Conservation (phyloP, 1,284 basidiomycete genomes). For the Ceratobasidium sp. region DNA sequence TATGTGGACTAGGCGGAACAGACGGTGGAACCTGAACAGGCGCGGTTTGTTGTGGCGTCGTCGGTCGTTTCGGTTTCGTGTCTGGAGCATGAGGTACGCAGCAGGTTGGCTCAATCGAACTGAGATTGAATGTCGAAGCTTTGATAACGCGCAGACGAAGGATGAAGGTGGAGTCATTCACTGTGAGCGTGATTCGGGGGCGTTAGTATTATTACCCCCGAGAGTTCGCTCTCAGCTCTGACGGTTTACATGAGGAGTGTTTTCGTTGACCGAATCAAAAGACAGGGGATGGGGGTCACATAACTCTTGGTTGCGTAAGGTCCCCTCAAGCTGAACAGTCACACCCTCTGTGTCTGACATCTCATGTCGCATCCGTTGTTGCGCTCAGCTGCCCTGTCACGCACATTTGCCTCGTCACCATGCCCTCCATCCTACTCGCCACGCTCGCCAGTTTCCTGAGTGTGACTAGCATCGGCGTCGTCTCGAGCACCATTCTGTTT, state of each 20-base stretch:
- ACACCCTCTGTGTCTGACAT: neutral
- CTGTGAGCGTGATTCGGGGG: neutral
- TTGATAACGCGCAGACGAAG: no score
- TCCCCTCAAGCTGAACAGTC: neutral
- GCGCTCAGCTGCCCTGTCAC: neutral
- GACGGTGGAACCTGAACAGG: neutral
- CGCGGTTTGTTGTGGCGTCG: constrained; percentile 17
- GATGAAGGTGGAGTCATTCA: no score
- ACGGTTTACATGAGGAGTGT: neutral
- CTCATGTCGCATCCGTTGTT: neutral
- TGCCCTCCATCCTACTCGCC: neutral
- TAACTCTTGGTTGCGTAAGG: neutral
- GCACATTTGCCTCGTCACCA: neutral
- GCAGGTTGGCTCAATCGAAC: no score
- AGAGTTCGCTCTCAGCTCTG: no score
- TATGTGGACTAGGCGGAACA: no score
- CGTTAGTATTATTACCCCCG: neutral
- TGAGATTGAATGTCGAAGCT: no score
- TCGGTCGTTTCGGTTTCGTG: no score
- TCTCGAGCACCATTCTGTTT: neutral
- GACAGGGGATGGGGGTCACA: neutral
- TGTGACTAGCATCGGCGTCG: no score
- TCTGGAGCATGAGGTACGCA: no score
- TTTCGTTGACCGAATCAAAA: neutral
- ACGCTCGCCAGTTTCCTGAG: neutral